Evolutionary conservation across 2,329 filamentous ascomycete genomes (phyloP), one percentile per base, ranked within the genome.

Genomic region (Ceratocystiopsis sp.): DNA sequence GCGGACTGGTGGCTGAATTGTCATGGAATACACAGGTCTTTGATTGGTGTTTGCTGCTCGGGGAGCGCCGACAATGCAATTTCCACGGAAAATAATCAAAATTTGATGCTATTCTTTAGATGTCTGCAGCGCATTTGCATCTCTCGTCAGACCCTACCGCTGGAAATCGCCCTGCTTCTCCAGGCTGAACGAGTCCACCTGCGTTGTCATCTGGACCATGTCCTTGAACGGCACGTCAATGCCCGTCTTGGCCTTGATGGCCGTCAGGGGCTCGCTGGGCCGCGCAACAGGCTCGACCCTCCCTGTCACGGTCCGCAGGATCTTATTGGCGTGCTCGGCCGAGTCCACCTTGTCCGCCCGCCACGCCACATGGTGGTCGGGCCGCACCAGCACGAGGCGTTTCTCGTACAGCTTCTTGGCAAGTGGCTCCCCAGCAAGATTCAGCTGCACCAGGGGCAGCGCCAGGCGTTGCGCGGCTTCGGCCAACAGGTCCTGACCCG

Each of bases 291-390:
- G 33, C 33, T 14, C 33, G 13, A 34, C 34, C 12, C 19, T 9
- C 2, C 32, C 38, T 11, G 33, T 33, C 8, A 44, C 42, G 15
- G 42, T 44, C 12, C 41, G 38, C 19, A 44, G 17, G 8, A 41
- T 15, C 1, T 35, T 12, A 2, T 41, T 18, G 25, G 17, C 36
- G n/a, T 37, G 33, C 17, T 25, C 35, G 18, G 17, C 9, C 14
- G 8, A 18, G 13, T 19, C 37, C 11, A 44, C 34, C 10, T 12
- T 21, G 38, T 48, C 42, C 15, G 34, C 41, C 16, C 49, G 43
- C 50, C 50, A 51, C 2, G 47, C 41, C 12, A 50, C 44, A 37
- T 49, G 45, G 1, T 43, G 32, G 21, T 51, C 50, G 3, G 50
- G 50, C 16, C 50, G 41, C 5, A 50, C 18, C 11, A 51, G 42